Conservation (phyloP, 768 basidiomycete genomes). For the Leccinum imitatum region DNA sequence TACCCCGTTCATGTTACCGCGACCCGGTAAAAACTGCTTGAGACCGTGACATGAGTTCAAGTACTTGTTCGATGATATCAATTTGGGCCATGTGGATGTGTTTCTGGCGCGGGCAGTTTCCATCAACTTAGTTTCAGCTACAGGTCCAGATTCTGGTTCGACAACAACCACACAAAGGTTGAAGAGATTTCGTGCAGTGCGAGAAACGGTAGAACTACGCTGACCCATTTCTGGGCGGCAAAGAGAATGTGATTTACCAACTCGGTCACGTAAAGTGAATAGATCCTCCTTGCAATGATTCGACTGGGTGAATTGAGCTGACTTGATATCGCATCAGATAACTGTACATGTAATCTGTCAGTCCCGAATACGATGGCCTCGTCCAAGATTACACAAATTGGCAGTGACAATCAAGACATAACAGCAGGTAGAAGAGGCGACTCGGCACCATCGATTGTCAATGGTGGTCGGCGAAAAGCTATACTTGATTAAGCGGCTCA, state of each 20-base stretch:
- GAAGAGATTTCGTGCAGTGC: too few species aligned
- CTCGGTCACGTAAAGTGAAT: not conserved
- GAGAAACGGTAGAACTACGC: not conserved
- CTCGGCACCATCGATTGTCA: not conserved
- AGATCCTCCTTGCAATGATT: not conserved
- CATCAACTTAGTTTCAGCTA: too few species aligned
- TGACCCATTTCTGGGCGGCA: not conserved
- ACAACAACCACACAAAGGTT: too few species aligned
- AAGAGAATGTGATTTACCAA: not conserved
- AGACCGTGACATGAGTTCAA: too few species aligned
- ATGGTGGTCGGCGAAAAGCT: not conserved
- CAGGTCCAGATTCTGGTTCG: too few species aligned
- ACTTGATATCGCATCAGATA: too few species aligned
- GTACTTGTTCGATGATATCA: too few species aligned
- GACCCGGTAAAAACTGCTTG: too few species aligned
- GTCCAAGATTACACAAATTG: not conserved
- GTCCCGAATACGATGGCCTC: not conserved
- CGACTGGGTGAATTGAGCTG: not conserved
- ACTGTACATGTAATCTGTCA: too few species aligned
- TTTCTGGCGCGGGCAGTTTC: too few species aligned
- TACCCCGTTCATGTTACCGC: too few species aligned
- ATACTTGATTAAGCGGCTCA: constrained; percentile 34
- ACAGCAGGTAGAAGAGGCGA: not conserved
- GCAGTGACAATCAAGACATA: not conserved
- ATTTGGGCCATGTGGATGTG: too few species aligned